phyloP scores from a whole-genome alignment of 2,329 filamentous ascomycete species.

The Chaetomium olivaceum region DNA sequence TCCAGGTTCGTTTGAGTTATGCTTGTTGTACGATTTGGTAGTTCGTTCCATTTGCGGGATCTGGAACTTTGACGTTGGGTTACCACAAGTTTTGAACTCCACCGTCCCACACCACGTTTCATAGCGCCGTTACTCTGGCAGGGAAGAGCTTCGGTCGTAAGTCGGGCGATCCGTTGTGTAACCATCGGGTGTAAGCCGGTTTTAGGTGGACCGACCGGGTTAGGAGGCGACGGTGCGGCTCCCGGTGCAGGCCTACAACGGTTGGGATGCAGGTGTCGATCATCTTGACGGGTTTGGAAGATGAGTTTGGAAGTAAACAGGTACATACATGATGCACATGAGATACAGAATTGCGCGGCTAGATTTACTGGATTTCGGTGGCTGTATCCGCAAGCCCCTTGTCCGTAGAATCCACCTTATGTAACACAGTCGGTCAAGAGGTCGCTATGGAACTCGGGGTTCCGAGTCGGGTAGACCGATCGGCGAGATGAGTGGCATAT shows the following conservation, averaged over 20 bases:
- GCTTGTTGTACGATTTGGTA: not conserved
- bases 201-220: not conserved
- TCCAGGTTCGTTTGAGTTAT: not conserved
- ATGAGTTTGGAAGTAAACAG: not conserved
- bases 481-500: not conserved
- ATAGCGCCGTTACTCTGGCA: not conserved
- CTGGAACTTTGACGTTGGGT: not conserved
- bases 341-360: not conserved
- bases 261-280: not conserved
- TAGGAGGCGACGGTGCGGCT: not conserved
- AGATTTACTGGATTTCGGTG: not conserved
- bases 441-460: too few species aligned
- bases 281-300: not conserved
- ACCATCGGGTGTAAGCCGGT: conserved; percentile 20
- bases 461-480: not conserved
- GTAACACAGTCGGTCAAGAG: too few species aligned
- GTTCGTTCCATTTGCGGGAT: not conserved
- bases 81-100: not conserved
- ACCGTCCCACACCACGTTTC: not conserved
- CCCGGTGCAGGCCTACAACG: not conserved
- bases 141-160: conserved; percentile 15
- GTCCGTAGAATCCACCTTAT: too few species aligned
- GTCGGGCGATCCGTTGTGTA: conserved; percentile 25
- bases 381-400: not conserved
- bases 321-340: not conserved